Base-by-base conservation (phyloP, 805 yeast genomes). In the Nakazawaea sp. region DNA sequence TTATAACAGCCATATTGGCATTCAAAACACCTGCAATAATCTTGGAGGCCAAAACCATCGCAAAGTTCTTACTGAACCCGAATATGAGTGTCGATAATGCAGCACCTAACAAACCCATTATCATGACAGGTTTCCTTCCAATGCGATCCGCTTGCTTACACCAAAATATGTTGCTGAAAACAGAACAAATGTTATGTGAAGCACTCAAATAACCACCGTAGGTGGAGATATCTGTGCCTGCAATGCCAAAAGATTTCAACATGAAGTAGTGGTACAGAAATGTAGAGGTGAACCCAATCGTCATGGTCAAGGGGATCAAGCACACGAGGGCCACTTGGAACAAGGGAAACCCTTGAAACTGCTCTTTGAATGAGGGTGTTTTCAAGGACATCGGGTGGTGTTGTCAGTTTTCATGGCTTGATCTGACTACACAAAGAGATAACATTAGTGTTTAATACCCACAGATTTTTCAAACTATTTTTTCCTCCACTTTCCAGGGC, bases 181-280 rank as follows among this genome's bases (percentile, higher is more conserved):
- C 70, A 49, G 77, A 82, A 41, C 66, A 68, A n/a, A 78, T 61
- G 23, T 83, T 78, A 55, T 74, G 76, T 11, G 70, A 60, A 0
- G 82, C 69, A 0, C 81, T 67, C 39, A 77, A 55, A 47, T 76
- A 75, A 4, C 84, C 83, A 7, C 81, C 71, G 51, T 75, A 78
- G 36, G 65, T 67, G 3, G 81, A 64, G 27, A 78, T 70, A 32
- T 70, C 68, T 33, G 72, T 72, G 18, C 62, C 58, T 27, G 67
- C 59, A n/a, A 72, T 72, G 6, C 65, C 65, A 48, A 75, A 75
- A 43, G 72, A 77, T 42, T 70, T 53, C 18, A 77, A 73, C 77
- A 76, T 70, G 53, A 72, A 75, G 43, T 64, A 66, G 13, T 66
- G 52, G 38, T 66, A 66, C 4, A 72, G 72, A 43, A 65, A 66